These are phyloP conservation scores for Sedum album DNA, from an alignment of 164 flowering plant genomes.

Conservation along the genomic window DNA sequence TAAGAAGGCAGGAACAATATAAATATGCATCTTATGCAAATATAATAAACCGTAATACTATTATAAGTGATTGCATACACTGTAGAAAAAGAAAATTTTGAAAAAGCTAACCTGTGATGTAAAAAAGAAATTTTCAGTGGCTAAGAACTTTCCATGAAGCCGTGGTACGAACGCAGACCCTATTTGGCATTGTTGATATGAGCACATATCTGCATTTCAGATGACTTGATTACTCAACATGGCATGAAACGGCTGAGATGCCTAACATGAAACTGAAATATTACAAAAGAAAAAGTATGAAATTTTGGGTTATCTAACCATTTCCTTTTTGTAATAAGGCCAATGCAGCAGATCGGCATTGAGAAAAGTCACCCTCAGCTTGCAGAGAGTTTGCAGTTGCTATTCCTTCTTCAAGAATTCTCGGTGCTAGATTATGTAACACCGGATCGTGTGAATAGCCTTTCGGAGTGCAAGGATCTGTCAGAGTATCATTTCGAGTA, in stretches of 20 bases:
- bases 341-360: slow-evolving; percentile 81
- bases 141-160: slow-evolving; percentile 74
- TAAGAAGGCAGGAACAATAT: not conserved
- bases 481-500: slow-evolving; percentile 17
- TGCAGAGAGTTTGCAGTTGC: slow-evolving; percentile 27
- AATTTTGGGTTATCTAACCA: slow-evolving; percentile 26
- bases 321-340: slow-evolving; percentile 65
- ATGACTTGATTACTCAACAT: no score
- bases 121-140: slow-evolving; percentile 89
- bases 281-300: no score
- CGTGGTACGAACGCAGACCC: slow-evolving; percentile 69
- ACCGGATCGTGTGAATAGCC: slow-evolving; percentile 39
- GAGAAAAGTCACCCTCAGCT: slow-evolving; percentile 78
- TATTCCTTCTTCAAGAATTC: slow-evolving; percentile 22
- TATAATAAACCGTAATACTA: no score
- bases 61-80: no score
- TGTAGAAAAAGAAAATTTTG: no score
- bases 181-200: slow-evolving; percentile 43
- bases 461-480: slow-evolving; percentile 88
- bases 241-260: no score
- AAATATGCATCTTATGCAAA: not conserved
- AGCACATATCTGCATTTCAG: slow-evolving; percentile 55
- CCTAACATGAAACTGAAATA: no score
- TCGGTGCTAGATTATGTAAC: slow-evolving; percentile 33
- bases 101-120: slow-evolving; percentile 60